Evolutionary conservation across 2,329 filamentous ascomycete genomes (phyloP), one percentile per base, ranked within the genome.

Genomic region (Zopfia rhizophila): DNA sequence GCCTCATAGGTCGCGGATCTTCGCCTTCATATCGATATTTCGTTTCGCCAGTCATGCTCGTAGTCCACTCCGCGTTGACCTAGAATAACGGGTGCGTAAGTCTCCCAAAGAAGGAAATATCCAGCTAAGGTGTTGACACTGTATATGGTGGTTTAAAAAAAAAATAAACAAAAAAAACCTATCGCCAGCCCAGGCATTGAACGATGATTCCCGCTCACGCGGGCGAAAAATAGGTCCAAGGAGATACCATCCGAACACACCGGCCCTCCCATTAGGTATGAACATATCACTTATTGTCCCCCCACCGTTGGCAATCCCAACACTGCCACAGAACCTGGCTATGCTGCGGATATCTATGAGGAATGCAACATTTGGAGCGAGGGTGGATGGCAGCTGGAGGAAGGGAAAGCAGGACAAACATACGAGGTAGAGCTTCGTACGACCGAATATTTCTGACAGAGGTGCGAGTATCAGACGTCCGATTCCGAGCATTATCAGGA

Each of bases 211-310:
- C 75, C 0, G 75, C 75, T 10, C 77, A 68, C 0, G 78, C 1
- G 70, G 71, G 1, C 75, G 75, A 1, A 79, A 67, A 3, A 79
- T 41, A 0, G 72, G 75, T 0, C 74, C 74, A 1, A 77, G 57
- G 1, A 77, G 55, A 50, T 78, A 78, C 71, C 72, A 77, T 3
- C 74, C 74, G 47, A 77, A 76, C 0, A 79, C 68, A 4, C 72
- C 70, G 7, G 76, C 78, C 48, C 78, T 61, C 46, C 79, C 68
- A 17, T 60, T 69, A 0, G 76, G 73, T 17, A 69, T 54, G 43
- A 79, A 81, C 77, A 81, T 80, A 40, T 81, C 79, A 35, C 65
- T 72, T n/a, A 81, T 77, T 0, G 75, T 79, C 1, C 78, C 78
- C 5, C 78, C 78, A 1, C 79, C 79, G 58, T 78, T 80, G 0